phyloP scores from a whole-genome alignment of 805 yeast genomes.

The Ogataea naganishii region DNA sequence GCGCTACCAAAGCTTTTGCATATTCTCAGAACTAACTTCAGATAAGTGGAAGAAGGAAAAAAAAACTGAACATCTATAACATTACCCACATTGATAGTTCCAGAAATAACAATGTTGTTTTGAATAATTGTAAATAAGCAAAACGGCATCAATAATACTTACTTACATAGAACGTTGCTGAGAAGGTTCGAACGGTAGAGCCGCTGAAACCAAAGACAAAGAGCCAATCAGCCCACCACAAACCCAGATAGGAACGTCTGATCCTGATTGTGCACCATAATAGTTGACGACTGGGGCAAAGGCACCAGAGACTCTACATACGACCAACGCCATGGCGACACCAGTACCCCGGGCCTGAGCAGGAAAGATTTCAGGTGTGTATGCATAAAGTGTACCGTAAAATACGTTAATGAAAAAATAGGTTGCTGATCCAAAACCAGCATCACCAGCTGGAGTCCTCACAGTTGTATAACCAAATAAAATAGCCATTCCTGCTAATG shows the following conservation, averaged over 20 bases:
- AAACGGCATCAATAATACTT: too few relatives aligned
- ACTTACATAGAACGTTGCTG: constrained; percentile 24
- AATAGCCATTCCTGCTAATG: constrained; percentile 45
- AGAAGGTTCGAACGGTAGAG: constrained; percentile 45
- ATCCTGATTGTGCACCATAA: constrained; percentile 36
- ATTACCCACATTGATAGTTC: too few relatives aligned
- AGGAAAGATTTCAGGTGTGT: constrained; percentile 59
- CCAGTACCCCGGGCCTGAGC: constrained; percentile 48
- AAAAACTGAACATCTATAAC: too few relatives aligned
- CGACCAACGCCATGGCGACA: constrained; percentile 48
- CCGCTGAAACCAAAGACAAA: constrained; percentile 33
- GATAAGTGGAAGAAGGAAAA: too few relatives aligned
- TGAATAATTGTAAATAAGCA: too few relatives aligned
- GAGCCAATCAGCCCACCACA: constrained; percentile 46
- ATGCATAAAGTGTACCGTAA: constrained; percentile 55
- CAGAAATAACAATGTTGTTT: too few relatives aligned
- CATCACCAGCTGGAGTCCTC: constrained; percentile 43
- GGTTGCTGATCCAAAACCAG: constrained; percentile 40
- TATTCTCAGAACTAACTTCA: too few relatives aligned
- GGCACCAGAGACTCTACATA: constrained; percentile 42
- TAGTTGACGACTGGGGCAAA: constrained; percentile 51
- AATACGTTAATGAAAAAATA: constrained; percentile 39
- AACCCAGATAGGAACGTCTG: constrained; percentile 53
- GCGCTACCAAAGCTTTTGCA: too few relatives aligned
- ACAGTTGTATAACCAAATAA: constrained; percentile 59